Percentiles rank a stretch among this genome's conserved stretches.
phyloP scores from a whole-genome alignment of 176 grass and related monocot species.

The Hordeum marinum region DNA sequence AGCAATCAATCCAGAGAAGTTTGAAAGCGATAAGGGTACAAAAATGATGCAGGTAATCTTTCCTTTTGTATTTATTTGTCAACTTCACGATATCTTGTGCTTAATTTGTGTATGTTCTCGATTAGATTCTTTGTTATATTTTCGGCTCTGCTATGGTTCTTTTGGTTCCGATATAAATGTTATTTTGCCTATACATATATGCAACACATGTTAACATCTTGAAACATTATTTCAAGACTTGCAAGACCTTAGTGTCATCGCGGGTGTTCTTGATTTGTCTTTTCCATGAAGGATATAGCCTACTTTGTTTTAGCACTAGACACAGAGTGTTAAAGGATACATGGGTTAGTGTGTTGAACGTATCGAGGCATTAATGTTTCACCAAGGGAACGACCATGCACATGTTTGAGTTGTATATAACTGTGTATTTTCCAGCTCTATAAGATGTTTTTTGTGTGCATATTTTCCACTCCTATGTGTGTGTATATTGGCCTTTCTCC shows the following conservation, averaged over 20 bases:
- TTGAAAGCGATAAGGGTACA: slow-evolving; percentile 77
- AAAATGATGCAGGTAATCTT: slow-evolving; percentile 79
- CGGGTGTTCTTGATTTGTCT: neutral
- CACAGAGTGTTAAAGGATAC: neutral
- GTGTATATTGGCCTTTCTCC: too few relatives aligned
- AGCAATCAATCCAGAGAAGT: slow-evolving; percentile 76
- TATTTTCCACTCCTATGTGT: too few relatives aligned
- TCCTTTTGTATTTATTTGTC: neutral
- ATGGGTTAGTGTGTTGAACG: neutral
- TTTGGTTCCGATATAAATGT: neutral
- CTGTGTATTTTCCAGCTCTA: neutral
- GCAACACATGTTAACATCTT: neutral
- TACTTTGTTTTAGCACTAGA: neutral
- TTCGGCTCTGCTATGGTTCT: neutral
- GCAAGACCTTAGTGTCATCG: neutral
- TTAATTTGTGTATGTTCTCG: neutral
- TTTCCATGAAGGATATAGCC: neutral
- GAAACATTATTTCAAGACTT: neutral
- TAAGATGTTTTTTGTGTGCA: too few relatives aligned
- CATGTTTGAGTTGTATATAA: neutral
- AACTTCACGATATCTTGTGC: neutral
- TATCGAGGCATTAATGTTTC: neutral
- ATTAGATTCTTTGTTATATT: neutral
- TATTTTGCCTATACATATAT: neutral
- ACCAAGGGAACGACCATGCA: neutral